Evolutionary conservation across 441 rosid species (phyloP).

Genomic region (Kokia cookei): DNA sequence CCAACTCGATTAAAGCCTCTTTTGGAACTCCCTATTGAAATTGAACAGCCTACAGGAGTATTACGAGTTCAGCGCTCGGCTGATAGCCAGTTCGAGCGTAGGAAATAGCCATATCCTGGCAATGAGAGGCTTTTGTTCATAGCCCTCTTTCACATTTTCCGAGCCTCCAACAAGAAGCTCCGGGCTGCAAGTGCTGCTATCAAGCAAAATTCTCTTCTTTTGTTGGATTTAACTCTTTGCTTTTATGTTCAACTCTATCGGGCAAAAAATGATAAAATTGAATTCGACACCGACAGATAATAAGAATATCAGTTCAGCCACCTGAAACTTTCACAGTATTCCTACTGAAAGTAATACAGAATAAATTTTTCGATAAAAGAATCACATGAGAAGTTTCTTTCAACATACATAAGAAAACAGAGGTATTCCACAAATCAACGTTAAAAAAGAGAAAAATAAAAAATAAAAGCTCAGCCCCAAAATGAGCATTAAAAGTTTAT

Average conservation of each 20-base stretch:
- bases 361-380: not conserved
- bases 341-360: no score
- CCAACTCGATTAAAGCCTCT: not conserved
- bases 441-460: not conserved
- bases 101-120: not conserved
- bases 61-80: not conserved
- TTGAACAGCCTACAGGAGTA: no score
- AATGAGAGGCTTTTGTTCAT: not conserved
- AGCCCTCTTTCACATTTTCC: no score
- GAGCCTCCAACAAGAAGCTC: no score
- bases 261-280: no score
- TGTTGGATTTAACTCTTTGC: no score
- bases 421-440: constrained; percentile 10
- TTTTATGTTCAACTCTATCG: no score
- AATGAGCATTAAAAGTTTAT: constrained; percentile 25
- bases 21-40: not conserved
- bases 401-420: constrained; percentile 12
- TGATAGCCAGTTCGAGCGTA: no score
- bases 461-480: constrained; percentile 21
- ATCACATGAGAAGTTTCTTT: constrained; percentile 2
- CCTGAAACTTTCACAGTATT: not conserved
- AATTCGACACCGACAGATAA: no score
- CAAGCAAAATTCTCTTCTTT: no score
- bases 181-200: no score
- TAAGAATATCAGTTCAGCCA: not conserved